Evolutionary conservation across 192 early-diverging fungal genomes (phyloP).

Genomic region (Chytriomyces hyalinus): DNA sequence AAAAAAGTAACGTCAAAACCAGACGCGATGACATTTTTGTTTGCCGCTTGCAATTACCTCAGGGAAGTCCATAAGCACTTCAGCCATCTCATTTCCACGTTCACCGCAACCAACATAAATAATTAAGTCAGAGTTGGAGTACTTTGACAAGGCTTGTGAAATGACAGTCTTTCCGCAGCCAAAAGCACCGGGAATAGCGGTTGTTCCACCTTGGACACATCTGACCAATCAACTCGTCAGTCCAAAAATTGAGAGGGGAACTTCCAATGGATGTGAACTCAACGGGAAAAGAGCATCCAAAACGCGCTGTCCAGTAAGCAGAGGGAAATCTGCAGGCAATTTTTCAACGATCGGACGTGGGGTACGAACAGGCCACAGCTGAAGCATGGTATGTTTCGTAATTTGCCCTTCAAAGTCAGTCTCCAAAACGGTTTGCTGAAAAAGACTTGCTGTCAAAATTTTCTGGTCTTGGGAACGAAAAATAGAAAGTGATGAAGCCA

Average conservation of each 20-base stretch:
- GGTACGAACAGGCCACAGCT: slow-evolving; percentile 96
- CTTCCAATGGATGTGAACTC: slow-evolving; percentile 26
- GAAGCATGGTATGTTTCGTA: slow-evolving; percentile 93
- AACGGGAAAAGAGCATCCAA: slow-evolving; percentile 97
- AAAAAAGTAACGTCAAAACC: not conserved
- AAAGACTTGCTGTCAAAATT: too few species aligned
- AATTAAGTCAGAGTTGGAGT: slow-evolving; percentile 99
- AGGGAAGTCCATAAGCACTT: slow-evolving; percentile 99
- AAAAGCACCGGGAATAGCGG: slow-evolving; percentile 99
- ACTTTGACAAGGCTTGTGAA: slow-evolving; percentile 98
- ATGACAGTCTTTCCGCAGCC: slow-evolving; percentile 99
- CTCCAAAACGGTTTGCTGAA: slow-evolving; percentile 85
- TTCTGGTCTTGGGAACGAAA: too few species aligned
- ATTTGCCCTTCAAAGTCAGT: slow-evolving; percentile 97
- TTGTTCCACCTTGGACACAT: slow-evolving; percentile 98
- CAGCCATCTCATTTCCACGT: slow-evolving; percentile 99
- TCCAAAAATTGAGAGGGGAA: not conserved
- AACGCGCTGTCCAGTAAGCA: slow-evolving; percentile 98
- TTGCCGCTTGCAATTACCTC: slow-evolving; percentile 48
- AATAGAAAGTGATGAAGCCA: too few species aligned
- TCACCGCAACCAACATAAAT: slow-evolving; percentile 96
- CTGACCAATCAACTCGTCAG: slow-evolving; percentile 39
- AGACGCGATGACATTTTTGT: not conserved
- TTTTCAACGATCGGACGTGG: slow-evolving; percentile 95
- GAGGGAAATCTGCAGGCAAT: slow-evolving; percentile 89